phyloP scores from a whole-genome alignment of 1,284 basidiomycete genomes.

The Uromyces viciae-fabae region DNA sequence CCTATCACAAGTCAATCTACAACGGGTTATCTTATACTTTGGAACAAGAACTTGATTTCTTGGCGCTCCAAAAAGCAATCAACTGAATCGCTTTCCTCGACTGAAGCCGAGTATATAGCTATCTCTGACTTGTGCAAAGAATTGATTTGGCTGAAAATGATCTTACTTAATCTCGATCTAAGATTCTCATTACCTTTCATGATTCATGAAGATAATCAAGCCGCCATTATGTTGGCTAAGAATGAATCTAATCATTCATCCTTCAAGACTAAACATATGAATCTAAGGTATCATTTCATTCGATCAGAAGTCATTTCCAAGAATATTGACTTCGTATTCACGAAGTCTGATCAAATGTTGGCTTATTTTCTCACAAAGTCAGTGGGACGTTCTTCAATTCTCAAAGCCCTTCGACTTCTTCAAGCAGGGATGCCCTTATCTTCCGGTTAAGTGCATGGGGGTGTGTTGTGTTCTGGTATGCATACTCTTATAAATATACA shows the following conservation, averaged over 20 bases:
- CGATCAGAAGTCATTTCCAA: not conserved
- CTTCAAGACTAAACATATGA: constrained; percentile 3
- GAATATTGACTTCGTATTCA: not conserved
- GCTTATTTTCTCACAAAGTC: not conserved
- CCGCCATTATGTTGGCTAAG: not conserved
- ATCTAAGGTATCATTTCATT: not conserved
- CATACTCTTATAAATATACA: too few relatives aligned
- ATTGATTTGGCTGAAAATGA: not conserved
- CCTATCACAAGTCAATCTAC: not conserved
- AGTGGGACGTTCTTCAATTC: not conserved
- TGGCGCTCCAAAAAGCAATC: not conserved
- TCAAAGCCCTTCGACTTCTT: not conserved
- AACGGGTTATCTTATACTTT: not conserved
- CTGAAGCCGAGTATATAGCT: not conserved
- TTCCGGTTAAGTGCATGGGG: too few relatives aligned
- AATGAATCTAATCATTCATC: constrained; percentile 2
- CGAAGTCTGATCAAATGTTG: not conserved
- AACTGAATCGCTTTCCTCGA: not conserved
- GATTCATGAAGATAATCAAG: not conserved
- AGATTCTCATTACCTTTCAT: not conserved
- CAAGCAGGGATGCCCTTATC: not conserved
- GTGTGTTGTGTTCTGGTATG: not conserved
- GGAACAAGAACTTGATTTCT: not conserved
- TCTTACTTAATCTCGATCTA: not conserved
- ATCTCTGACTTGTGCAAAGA: not conserved